phyloP scores from a whole-genome alignment of 164 flowering plant species.

The Annona cherimola region DNA sequence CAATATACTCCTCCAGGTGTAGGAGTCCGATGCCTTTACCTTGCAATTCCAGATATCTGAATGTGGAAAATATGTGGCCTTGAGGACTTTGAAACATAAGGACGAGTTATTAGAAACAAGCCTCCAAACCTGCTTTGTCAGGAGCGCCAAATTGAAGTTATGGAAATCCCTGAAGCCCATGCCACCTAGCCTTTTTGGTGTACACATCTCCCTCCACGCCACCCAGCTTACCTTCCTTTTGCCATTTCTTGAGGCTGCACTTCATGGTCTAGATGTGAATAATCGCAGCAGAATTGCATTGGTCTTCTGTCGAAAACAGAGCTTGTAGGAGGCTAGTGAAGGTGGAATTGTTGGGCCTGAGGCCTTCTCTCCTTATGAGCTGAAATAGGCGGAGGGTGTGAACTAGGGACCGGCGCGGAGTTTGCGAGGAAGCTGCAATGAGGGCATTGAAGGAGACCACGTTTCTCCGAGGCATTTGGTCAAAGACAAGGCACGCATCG shows the following conservation, averaged over 20 bases:
- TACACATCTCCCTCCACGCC: too few relatives aligned
- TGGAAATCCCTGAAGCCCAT: too few relatives aligned
- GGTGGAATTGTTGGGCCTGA: constrained; percentile 52
- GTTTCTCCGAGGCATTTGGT: constrained; percentile 68
- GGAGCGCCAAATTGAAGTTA: too few relatives aligned
- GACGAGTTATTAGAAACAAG: too few relatives aligned
- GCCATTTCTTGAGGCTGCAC: constrained; percentile 51
- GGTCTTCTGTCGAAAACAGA: constrained; percentile 30
- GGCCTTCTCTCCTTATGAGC: constrained; percentile 30
- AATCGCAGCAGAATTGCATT: constrained; percentile 27
- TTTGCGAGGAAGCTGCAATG: constrained; percentile 56
- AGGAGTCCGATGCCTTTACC: too few relatives aligned
- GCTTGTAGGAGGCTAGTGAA: constrained; percentile 71
- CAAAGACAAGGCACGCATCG: constrained; percentile 55
- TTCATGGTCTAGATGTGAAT: constrained; percentile 46
- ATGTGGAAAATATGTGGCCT: too few relatives aligned
- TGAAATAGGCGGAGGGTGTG: constrained; percentile 30
- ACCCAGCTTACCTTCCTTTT: too few relatives aligned
- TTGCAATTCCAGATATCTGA: too few relatives aligned
- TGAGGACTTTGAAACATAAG: too few relatives aligned
- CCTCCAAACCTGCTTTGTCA: too few relatives aligned
- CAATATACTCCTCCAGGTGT: too few relatives aligned
- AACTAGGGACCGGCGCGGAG: constrained; percentile 20
- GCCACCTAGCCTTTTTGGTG: too few relatives aligned
- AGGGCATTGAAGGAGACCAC: constrained; percentile 71